phyloP scores from a whole-genome alignment of 371 early-diverging fungal genomes.

The Chytridiales sp. region DNA sequence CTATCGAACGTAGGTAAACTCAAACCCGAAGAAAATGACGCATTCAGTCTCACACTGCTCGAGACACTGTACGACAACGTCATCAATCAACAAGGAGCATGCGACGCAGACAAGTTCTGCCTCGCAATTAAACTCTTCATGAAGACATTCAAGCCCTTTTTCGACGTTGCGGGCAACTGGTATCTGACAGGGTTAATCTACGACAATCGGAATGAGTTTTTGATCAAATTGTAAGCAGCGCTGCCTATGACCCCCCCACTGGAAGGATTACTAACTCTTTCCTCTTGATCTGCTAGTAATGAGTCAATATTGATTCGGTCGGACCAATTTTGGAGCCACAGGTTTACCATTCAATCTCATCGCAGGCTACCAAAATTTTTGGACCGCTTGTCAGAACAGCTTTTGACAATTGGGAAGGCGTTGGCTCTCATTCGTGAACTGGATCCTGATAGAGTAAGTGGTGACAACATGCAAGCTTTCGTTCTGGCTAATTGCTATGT shows the following conservation, averaged over 20 bases:
- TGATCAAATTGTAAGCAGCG: neutral
- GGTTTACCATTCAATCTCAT: neutral
- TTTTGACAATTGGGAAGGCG: slow-evolving; percentile 13
- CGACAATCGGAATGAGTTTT: neutral
- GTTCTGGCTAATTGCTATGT: neutral
- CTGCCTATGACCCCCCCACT: neutral
- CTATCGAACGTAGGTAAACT: slow-evolving; percentile 1
- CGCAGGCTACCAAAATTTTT: neutral
- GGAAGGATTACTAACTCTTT: too few relatives aligned
- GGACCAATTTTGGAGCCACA: slow-evolving; percentile 11
- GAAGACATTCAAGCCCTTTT: slow-evolving; percentile 8
- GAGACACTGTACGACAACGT: neutral
- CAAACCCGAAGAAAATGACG: neutral
- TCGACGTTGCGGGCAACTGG: slow-evolving; percentile 10
- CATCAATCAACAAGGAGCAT: slow-evolving; percentile 1
- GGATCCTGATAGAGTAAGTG: slow-evolving; percentile 14
- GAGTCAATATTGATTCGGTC: neutral
- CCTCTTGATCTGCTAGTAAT: too few relatives aligned
- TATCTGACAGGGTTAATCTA: slow-evolving; percentile 13
- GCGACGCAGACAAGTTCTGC: neutral
- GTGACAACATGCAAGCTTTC: neutral
- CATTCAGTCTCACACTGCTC: neutral
- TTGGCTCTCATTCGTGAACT: slow-evolving; percentile 9
- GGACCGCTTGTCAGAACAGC: neutral
- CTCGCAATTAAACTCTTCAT: neutral